These are phyloP conservation scores for Saturnispora zaruensis DNA, from an alignment of 805 yeast species.

Conservation along the genomic window DNA sequence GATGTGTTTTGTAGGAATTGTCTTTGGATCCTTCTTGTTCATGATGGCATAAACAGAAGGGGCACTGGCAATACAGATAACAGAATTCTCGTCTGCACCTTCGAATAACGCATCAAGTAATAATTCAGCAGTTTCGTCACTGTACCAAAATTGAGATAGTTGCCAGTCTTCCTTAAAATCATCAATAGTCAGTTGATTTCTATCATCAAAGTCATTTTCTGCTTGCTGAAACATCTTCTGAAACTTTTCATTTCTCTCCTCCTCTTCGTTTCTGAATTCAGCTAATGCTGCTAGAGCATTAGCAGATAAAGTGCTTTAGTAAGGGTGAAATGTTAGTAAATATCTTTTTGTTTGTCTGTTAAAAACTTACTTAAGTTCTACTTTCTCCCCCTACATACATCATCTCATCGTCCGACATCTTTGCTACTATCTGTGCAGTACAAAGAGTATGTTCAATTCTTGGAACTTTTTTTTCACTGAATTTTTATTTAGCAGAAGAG, in stretches of 20 bases:
- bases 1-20: conserved; percentile 58
- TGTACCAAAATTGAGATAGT: conserved; percentile 86
- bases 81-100: conserved; percentile 66
- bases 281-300: conserved; percentile 47
- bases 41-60: conserved; percentile 90
- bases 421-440: conserved; percentile 5
- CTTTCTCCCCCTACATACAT: conserved; percentile 17
- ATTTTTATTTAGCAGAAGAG: not conserved
- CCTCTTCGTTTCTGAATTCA: conserved; percentile 61
- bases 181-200: conserved; percentile 39
- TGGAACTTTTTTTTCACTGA: not conserved
- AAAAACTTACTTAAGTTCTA: no score
- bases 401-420: conserved; percentile 24
- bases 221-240: conserved; percentile 46
- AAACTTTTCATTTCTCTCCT: conserved; percentile 46
- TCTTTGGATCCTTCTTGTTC: conserved; percentile 39
- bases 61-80: conserved; percentile 73
- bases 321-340: conserved; percentile 1
- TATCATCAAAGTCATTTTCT: conserved; percentile 43
- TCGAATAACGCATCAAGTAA: conserved; percentile 66
- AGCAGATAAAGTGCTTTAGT: conserved; percentile 34
- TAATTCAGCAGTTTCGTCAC: conserved; percentile 59
- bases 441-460: not conserved
- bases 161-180: conserved; percentile 90
- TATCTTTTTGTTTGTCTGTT: not conserved